Conservation (phyloP, 2,329 filamentous ascomycete species). For the Huntiella omanensis region DNA sequence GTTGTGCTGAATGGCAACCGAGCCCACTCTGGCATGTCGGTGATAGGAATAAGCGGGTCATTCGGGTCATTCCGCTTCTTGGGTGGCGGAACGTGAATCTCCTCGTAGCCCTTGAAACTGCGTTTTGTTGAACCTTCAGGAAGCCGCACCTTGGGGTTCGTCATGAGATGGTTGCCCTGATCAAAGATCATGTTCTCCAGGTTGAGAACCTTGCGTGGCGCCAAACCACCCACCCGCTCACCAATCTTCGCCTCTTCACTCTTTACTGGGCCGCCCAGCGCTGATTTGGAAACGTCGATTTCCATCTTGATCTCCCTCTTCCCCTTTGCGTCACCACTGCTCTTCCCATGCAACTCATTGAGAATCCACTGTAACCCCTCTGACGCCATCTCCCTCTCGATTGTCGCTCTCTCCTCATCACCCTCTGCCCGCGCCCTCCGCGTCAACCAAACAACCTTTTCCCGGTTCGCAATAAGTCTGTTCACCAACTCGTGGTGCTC, state of each 20-base stretch:
- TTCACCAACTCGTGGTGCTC: constrained; percentile 86
- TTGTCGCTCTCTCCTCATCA: constrained; percentile 51
- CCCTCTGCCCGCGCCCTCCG: constrained; percentile 67
- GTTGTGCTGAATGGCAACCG: constrained; percentile 68
- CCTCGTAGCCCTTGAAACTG: constrained; percentile 94
- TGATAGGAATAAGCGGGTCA: constrained; percentile 66
- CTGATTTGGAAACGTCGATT: constrained; percentile 49
- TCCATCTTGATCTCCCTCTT: constrained; percentile 88
- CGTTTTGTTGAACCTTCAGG: constrained; percentile 90
- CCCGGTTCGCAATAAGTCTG: constrained; percentile 75
- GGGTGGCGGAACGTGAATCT: constrained; percentile 88
- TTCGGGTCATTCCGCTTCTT: constrained; percentile 69
- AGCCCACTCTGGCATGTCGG: constrained; percentile 85
- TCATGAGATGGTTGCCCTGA: constrained; percentile 97
- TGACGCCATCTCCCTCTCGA: constrained; percentile 82
- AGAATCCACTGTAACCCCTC: constrained; percentile 74
- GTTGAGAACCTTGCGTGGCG: constrained; percentile 76
- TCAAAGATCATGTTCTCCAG: constrained; percentile 93
- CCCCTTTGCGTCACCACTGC: constrained; percentile 37
- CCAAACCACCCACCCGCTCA: constrained; percentile 59
- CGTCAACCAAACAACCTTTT: constrained; percentile 92
- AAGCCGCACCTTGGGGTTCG: constrained; percentile 86
- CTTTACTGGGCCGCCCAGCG: constrained; percentile 28
- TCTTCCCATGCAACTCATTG: constrained; percentile 68
- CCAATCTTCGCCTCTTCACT: constrained; percentile 39